Evolutionary conservation across 768 basidiomycete genomes (phyloP), one percentile per base, ranked within the genome.

Genomic region (Mycena vitilis): DNA sequence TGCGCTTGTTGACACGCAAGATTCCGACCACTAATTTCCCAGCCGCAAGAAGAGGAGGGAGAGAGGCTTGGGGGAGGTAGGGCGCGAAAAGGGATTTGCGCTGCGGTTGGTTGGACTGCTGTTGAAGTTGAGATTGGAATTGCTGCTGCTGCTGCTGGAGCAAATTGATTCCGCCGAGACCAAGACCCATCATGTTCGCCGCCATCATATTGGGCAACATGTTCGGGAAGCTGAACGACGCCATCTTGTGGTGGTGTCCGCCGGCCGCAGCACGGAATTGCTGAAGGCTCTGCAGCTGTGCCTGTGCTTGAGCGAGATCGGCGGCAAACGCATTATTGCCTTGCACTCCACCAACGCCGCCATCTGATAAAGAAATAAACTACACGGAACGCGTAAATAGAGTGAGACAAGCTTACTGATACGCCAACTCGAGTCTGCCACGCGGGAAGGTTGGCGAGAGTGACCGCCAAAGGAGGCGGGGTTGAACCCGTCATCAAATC

Each of bases 161-260:
- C 25, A 96, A 81, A 78, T 91, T 95, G 77, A 91, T 89, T 53
- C 93, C 88, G 38, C 93, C 91, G 61, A 95, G 85, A 55, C 91
- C 91, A 44, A 96, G 81, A 22, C 95, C 94, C 94, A 95, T 95
- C 91, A 94, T 96, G 74, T 94, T 98, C 20, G 95, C 96, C 4
- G 95, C 96, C 92, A 96, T 94, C 89, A 97, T 92, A 75, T 96
- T 96, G 7, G 96, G 96, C 16, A 98, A 84, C 95, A 98, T 98
- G 78, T 98, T 98, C 7, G 96, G 96, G 84, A 98, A 96, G 77
- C 94, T 95, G 82, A 98, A 98, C 5, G 96, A 98, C 11, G 94
- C 88, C 95, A 98, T 95, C 84, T 97, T 97, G 78, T 95, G 91
- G 78, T 97, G 95, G 74, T 97, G 96, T 12, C 95, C 95, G 52